These are phyloP conservation scores for Azolla pinnata DNA, from an alignment of 75 land plant genomes.

Conservation along the genomic window DNA sequence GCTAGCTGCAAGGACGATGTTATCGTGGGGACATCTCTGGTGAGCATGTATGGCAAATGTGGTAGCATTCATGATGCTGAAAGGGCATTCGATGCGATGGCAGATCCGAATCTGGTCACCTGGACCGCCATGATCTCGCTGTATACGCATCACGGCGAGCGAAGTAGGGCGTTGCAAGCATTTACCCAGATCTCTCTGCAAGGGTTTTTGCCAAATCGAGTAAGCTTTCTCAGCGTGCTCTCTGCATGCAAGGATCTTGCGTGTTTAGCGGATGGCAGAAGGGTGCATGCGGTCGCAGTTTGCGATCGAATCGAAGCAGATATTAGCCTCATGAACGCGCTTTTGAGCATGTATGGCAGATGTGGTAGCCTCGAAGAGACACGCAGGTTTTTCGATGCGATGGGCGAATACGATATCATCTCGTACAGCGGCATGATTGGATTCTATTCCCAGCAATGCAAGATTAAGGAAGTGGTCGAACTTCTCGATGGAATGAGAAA, in stretches of 20 bases:
- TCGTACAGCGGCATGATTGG: constrained; percentile 19
- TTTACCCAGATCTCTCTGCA: constrained; percentile 31
- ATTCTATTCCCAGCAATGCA: constrained; percentile 10
- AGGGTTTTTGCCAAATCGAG: constrained; percentile 31
- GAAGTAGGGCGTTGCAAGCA: constrained; percentile 20
- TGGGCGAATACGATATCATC: constrained; percentile 4
- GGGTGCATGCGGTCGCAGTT: neutral
- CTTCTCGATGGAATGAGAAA: constrained; percentile 10
- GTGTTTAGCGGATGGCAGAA: constrained; percentile 2
- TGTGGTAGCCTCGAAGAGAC: constrained; percentile 10
- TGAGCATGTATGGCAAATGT: too few species aligned
- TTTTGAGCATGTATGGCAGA: constrained; percentile 15
- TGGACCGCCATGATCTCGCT: too few species aligned
- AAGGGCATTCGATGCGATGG: too few species aligned
- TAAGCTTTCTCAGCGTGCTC: neutral
- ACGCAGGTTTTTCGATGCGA: neutral
- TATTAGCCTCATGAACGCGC: neutral
- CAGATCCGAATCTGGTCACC: too few species aligned
- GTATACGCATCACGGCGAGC: too few species aligned
- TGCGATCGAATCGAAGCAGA: neutral
- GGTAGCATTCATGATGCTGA: too few species aligned
- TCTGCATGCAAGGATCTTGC: neutral
- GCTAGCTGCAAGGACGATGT: too few species aligned
- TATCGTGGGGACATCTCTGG: too few species aligned
- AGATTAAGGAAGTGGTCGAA: constrained; percentile 8